Percentiles rank a stretch among this genome's conserved stretches.
Evolutionary conservation across 306 rosid species (phyloP).

Genomic region (Arachis hypogaea): DNA sequence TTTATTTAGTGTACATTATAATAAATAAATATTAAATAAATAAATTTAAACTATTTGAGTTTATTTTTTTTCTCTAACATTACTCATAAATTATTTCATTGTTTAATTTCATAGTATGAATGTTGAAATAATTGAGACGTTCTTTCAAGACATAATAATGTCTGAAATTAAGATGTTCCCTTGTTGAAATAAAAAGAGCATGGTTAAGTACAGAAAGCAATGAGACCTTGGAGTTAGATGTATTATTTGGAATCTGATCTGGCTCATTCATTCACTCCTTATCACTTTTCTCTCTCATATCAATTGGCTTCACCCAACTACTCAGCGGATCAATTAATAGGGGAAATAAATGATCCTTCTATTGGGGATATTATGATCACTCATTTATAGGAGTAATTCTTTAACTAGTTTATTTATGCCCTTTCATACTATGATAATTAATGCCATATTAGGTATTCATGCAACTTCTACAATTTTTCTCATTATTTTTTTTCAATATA

Average conservation of each 20-base stretch:
- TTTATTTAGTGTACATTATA: no score
- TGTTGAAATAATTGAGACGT: conserved; percentile 43
- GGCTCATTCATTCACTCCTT: conserved; percentile 10
- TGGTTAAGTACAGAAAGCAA: conserved; percentile 53
- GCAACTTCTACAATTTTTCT: neutral
- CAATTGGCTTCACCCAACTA: conserved; percentile 58
- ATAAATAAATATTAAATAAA: no score
- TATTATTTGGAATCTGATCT: conserved; percentile 40
- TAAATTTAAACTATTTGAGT: no score
- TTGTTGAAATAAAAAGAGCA: conserved; percentile 37
- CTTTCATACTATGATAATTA: conserved; percentile 27
- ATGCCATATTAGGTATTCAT: conserved; percentile 31
- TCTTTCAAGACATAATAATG: conserved; percentile 43
- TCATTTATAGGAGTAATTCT: neutral
- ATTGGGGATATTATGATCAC: conserved; percentile 13
- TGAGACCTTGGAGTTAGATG: conserved; percentile 54
- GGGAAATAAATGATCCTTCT: conserved; percentile 42
- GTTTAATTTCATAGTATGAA: conserved; percentile 48
- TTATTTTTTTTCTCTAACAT: neutral
- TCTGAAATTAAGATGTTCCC: no score
- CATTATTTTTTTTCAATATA: no score
- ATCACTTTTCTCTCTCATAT: conserved; percentile 48
- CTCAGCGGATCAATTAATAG: conserved; percentile 50
- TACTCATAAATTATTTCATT: conserved; percentile 35
- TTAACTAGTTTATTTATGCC: conserved; percentile 26